These are phyloP conservation scores for Fraxinus excelsior DNA, from an alignment of 257 asterid genomes.

Conservation along the genomic window DNA sequence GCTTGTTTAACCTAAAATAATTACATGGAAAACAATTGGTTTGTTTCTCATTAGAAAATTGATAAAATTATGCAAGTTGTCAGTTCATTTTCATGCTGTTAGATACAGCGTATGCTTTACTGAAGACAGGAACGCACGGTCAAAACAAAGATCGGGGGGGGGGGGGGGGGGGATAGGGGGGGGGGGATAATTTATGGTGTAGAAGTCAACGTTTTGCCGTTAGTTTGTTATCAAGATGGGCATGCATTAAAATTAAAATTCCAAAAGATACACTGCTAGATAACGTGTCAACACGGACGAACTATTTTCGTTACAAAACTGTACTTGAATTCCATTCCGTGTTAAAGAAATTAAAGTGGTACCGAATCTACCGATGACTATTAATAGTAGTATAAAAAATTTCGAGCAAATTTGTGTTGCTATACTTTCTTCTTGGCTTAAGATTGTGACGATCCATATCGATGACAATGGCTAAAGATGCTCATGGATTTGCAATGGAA, in stretches of 20 bases:
- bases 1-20: no score
- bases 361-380: no score
- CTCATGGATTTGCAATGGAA: no score
- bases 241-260: not conserved
- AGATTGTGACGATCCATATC: not conserved
- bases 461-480: no score
- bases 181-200: conserved; percentile 4
- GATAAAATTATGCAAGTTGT: not conserved
- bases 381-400: no score
- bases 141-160: not conserved
- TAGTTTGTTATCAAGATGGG: not conserved
- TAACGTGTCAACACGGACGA: not conserved
- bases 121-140: conserved; percentile 22
- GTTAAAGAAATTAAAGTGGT: no score
- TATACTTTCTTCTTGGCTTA: not conserved
- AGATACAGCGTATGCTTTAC: not conserved
- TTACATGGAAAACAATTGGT: not conserved
- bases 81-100: no score
- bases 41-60: not conserved
- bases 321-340: conserved; percentile 6
- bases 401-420: not conserved
- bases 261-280: not conserved
- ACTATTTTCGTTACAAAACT: not conserved
- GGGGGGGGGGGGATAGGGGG: no score
- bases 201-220: not conserved